Base-by-base conservation (phyloP, 1,284 basidiomycete genomes). In the Neotropicomus parvogracilis region DNA sequence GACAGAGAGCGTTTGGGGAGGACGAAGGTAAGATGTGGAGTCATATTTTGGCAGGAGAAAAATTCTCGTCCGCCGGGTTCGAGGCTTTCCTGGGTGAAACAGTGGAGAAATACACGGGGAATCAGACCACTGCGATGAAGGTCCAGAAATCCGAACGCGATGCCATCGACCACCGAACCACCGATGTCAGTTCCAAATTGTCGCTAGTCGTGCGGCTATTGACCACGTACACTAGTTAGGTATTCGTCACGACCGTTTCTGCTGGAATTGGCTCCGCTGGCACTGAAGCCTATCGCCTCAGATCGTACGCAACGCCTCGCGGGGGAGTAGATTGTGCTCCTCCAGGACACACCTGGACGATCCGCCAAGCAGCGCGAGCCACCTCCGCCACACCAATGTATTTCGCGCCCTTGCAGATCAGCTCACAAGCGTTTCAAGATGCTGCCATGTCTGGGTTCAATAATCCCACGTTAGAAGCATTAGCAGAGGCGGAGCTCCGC, bases 191-290 rank as follows among this genome's bases (percentile, higher is more conserved):
- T 45, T 19, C 24, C 24, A 4, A 16, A 9, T 28, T n/a, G 10
- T 7, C 3, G 16, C 5, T 24, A 8, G 3, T 27, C 17, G 27
- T 29, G 6, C 6, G 26, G 16, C 13, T 4, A 19, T 28, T 39
- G 11, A 39, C 17, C 4, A 10, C 12, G 8, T 7, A 21, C 6
- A 14, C 14, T 29, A 14, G 8, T 1, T 6, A 31, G 44, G 44
- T 39, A 3, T 45, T 45, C 28, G 35, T 45, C 28, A 39, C 44
- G 19, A 38, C 35, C 5, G 27, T 38, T 38, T 24, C 44, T 16
- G 7, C n/a, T 4, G 28, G 14, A 4, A 11, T 2, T 20, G 34
- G 42, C 11, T 17, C 42, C 13, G 41, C 41, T 3, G 29, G 19
- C 14, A 16, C 31, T 11, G 40, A 29, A 14, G 26, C 42, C 10